phyloP scores from a whole-genome alignment of 352 stramenopile genomes.

The Pythium dissotocum region DNA sequence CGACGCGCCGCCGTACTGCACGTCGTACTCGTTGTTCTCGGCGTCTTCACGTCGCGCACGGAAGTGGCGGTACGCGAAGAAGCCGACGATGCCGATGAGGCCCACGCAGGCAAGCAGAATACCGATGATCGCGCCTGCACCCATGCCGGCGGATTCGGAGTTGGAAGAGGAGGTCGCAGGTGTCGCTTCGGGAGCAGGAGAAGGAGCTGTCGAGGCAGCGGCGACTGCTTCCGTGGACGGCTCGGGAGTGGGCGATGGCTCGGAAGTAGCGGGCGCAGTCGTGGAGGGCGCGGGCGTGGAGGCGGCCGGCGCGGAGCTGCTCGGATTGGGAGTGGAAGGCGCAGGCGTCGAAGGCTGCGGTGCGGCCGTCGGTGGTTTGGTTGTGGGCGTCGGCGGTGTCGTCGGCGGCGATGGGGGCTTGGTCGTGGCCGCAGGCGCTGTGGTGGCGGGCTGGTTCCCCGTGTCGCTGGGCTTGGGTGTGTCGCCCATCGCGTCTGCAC shows the following conservation, averaged over 20 bases:
- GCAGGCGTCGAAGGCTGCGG: conserved; percentile 1
- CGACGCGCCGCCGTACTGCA: conserved; percentile 22
- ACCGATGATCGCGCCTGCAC: conserved; percentile 26
- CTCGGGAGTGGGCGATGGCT: background rate
- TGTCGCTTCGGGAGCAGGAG: background rate
- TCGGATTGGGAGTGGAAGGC: conserved; percentile 4
- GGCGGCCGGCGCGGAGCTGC: background rate
- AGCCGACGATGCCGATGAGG: conserved; percentile 24
- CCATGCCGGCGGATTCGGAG: conserved; percentile 15
- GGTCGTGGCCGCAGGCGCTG: conserved; percentile 8
- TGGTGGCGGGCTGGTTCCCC: conserved; percentile 34
- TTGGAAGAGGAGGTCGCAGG: conserved; percentile 3
- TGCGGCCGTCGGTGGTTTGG: background rate
- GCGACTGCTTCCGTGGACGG: background rate
- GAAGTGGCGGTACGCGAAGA: conserved; percentile 30
- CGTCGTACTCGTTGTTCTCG: conserved; percentile 17
- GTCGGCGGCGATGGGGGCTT: conserved; percentile 6
- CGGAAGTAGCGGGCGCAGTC: background rate
- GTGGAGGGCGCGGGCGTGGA: background rate
- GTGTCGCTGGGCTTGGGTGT: conserved; percentile 31
- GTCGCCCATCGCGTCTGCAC: conserved; percentile 1
- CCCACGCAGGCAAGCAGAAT: conserved; percentile 28
- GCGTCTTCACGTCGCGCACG: conserved; percentile 23
- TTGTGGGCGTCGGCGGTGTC: conserved; percentile 9
- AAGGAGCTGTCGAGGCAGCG: background rate